These are phyloP conservation scores for Wilcoxina mikolae DNA, from an alignment of 495 filamentous ascomycete species.

Conservation along the genomic window DNA sequence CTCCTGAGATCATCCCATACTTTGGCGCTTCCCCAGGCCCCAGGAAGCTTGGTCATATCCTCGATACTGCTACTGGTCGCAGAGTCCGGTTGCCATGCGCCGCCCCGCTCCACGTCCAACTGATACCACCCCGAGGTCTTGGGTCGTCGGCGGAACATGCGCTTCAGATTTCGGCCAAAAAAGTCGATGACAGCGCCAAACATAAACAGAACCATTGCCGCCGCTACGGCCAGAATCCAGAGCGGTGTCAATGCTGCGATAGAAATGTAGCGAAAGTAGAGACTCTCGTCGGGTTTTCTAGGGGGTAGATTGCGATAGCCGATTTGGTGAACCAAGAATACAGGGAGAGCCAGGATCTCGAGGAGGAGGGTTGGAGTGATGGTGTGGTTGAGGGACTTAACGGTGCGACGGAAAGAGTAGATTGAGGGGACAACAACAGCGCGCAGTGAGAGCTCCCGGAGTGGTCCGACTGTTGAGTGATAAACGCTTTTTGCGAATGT, in stretches of 20 bases:
- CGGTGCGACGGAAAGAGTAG: not conserved
- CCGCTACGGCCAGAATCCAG: not conserved
- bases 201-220: constrained; percentile 1
- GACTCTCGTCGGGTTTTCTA: not conserved
- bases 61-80: not conserved
- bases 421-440: no score
- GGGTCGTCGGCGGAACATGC: not conserved
- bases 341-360: not conserved
- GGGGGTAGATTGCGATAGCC: not conserved
- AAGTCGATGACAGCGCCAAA: not conserved
- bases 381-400: not conserved
- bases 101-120: not conserved
- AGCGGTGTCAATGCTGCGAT: not conserved
- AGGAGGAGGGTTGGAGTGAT: not conserved
- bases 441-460: not conserved
- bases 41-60: not conserved
- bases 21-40: not conserved
- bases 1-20: constrained; percentile 1
- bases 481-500: not conserved
- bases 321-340: not conserved
- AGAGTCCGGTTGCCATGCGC: not conserved
- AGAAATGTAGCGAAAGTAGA: not conserved
- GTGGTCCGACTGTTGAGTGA: not conserved
- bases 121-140: not conserved
- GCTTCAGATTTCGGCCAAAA: not conserved